Base-by-base conservation (phyloP, 2,329 filamentous ascomycete genomes). In the Truncatella angustata region DNA sequence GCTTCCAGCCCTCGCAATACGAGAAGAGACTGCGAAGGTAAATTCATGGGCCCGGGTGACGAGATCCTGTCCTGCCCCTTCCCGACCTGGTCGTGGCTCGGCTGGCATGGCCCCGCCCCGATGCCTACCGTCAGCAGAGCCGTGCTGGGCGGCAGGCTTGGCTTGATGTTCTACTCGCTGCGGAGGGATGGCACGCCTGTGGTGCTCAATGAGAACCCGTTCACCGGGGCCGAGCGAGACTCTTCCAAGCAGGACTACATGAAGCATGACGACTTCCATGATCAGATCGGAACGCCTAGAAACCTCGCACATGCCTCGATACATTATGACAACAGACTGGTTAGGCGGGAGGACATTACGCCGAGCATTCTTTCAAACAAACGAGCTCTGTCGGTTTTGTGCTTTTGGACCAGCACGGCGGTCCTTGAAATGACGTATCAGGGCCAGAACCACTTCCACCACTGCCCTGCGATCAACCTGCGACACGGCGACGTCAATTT, bases 331-430 rank as follows among this genome's bases (percentile, higher is more conserved):
- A 24, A 26, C 16, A 44, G 18, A 23, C 10, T 9, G n/a, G 40
- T 44, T 20, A 26, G 12, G 23, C 12, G 5, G 16, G 32, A 28
- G 12, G 32, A 49, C 21, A 18, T 39, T 21, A 28, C 46, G 5
- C 46, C 5, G 5, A 26, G 2, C 32, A 18, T 49, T 23, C 46
- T 36, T 26, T n/a, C 46, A 16, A 39, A 32, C 12, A 18, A 14
- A 9, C 5, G 20, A 20, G n/a, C 24, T 12, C 46, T 30, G 30
- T 20, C 46, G 30, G 18, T 37, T n/a, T 20, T 49, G 12, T 49
- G 46, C 21, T 49, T 49, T 28, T 49, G 46, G 46, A 49, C 46
- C 12, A 36, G 28, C 28, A 49, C 46, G 11, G 46, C 46, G 3
- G 16, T 49, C 32, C 21, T 49, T 12, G n/a, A 37, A 12, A 49